Conservation (phyloP, 2,329 filamentous ascomycete species). For the Aureobasidium leucospermi region DNA sequence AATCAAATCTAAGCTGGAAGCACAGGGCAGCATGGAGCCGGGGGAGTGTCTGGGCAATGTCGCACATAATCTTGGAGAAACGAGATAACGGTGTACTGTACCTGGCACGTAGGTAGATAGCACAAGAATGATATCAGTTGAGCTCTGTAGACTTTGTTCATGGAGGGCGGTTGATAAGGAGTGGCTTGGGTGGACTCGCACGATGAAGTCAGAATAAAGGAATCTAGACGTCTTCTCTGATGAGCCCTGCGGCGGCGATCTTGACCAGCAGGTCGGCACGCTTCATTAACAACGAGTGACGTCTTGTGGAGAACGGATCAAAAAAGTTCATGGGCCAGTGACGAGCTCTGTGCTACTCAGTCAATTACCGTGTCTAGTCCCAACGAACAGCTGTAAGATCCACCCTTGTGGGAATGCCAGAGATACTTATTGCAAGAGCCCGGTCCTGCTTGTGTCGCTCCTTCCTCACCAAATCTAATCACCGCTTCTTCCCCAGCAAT, state of each 20-base stretch:
- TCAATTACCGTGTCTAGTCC: not conserved
- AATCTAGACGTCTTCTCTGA: not conserved
- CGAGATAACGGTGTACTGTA: not conserved
- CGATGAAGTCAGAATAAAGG: slow-evolving; percentile 4
- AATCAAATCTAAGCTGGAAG: not conserved
- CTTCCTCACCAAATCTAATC: not conserved
- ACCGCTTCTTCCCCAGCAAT: slow-evolving; percentile 9
- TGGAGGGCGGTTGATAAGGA: too few relatives aligned
- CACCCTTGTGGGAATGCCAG: slow-evolving; percentile 1
- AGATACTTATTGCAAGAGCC: slow-evolving; percentile 5
- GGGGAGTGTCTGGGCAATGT: not conserved
- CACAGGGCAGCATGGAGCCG: slow-evolving; percentile 6
- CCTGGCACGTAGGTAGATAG: not conserved
- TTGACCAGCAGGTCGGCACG: not conserved
- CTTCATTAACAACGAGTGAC: slow-evolving; percentile 7
- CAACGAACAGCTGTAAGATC: slow-evolving; percentile 7
- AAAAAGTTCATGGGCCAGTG: not conserved
- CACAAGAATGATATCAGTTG: not conserved
- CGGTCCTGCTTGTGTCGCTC: slow-evolving; percentile 1
- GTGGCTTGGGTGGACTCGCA: not conserved
- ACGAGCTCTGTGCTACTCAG: slow-evolving; percentile 6
- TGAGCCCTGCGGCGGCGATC: slow-evolving; percentile 4
- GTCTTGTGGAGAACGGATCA: slow-evolving; percentile 6
- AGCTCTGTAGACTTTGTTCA: too few relatives aligned
- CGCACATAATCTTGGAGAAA: not conserved